These are phyloP conservation scores for Tuber microsphaerosporum DNA, from an alignment of 495 filamentous ascomycete species.

Conservation along the genomic window DNA sequence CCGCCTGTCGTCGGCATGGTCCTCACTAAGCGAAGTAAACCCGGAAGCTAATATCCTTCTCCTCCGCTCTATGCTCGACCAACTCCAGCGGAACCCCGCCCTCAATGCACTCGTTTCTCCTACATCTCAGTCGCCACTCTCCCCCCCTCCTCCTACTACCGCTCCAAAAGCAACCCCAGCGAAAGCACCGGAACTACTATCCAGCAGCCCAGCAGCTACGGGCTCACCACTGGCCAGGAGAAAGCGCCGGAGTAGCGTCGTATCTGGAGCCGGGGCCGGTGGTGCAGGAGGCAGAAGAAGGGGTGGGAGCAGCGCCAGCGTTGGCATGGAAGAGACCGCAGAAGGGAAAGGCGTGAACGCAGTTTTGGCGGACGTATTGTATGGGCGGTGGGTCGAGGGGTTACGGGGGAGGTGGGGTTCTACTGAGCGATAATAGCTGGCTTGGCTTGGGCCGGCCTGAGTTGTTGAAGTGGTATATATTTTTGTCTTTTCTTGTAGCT, in stretches of 20 bases:
- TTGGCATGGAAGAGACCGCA: constrained; percentile 82
- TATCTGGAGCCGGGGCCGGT: constrained; percentile 22
- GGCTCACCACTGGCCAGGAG: constrained; percentile 22
- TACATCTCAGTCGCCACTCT: constrained; percentile 7
- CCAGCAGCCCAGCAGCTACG: constrained; percentile 20
- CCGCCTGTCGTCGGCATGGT: constrained; percentile 73
- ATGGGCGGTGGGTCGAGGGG: constrained; percentile 80
- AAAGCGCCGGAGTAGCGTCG: constrained; percentile 7
- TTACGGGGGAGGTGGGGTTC: constrained; percentile 65
- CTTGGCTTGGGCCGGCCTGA: background rate
- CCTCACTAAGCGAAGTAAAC: constrained; percentile 72
- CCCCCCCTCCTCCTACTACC: background rate
- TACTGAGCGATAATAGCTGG: constrained; percentile 19
- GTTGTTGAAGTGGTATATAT: constrained; percentile 10
- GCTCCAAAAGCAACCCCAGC: background rate
- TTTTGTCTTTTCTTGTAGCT: constrained; percentile 11
- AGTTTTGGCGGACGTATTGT: constrained; percentile 73
- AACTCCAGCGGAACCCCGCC: constrained; percentile 29
- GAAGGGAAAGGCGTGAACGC: background rate
- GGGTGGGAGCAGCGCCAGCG: constrained; percentile 46
- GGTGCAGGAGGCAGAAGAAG: constrained; percentile 47
- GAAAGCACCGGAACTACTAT: background rate
- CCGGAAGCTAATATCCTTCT: constrained; percentile 86
- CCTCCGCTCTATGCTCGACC: constrained; percentile 44
- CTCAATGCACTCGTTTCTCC: constrained; percentile 17